Conservation (phyloP, 2,329 filamentous ascomycete species). For the Cordyceps militaris region DNA sequence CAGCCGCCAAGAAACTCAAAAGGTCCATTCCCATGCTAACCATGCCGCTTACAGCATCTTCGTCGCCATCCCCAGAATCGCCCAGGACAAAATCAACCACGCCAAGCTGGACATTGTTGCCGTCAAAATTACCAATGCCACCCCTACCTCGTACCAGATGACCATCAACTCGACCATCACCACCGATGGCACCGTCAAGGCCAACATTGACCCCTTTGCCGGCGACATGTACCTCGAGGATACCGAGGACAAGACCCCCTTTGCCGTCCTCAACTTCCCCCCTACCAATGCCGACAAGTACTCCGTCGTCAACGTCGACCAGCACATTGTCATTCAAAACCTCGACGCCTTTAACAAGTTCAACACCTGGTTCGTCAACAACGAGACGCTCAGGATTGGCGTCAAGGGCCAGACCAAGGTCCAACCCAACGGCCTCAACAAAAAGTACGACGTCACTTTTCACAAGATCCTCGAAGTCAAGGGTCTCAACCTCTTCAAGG, state of each 20-base stretch:
- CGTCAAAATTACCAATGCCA: slow-evolving; percentile 42
- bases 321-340: slow-evolving; percentile 40
- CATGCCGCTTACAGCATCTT: slow-evolving; percentile 39
- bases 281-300: slow-evolving; percentile 40
- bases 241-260: slow-evolving; percentile 37
- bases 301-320: slow-evolving; percentile 45
- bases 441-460: slow-evolving; percentile 44
- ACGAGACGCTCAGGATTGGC: slow-evolving; percentile 42
- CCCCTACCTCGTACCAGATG: slow-evolving; percentile 40
- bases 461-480: slow-evolving; percentile 47
- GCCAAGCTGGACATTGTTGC: slow-evolving; percentile 50
- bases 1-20: neutral
- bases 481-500: slow-evolving; percentile 48
- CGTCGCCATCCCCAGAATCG: slow-evolving; percentile 49
- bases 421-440: slow-evolving; percentile 41
- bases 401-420: slow-evolving; percentile 47
- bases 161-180: slow-evolving; percentile 49
- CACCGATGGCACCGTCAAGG: slow-evolving; percentile 44
- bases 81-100: slow-evolving; percentile 48
- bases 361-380: slow-evolving; percentile 47
- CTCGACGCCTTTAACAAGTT: slow-evolving; percentile 44
- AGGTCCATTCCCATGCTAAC: neutral
- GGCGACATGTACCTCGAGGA: slow-evolving; percentile 51
- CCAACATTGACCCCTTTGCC: slow-evolving; percentile 42
- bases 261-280: slow-evolving; percentile 46